A percentile compares a stretch with the other conserved stretches of the same genome.
Evolutionary conservation across 192 early-diverging fungal species (phyloP).

Genomic region (Lobosporangium transversale): DNA sequence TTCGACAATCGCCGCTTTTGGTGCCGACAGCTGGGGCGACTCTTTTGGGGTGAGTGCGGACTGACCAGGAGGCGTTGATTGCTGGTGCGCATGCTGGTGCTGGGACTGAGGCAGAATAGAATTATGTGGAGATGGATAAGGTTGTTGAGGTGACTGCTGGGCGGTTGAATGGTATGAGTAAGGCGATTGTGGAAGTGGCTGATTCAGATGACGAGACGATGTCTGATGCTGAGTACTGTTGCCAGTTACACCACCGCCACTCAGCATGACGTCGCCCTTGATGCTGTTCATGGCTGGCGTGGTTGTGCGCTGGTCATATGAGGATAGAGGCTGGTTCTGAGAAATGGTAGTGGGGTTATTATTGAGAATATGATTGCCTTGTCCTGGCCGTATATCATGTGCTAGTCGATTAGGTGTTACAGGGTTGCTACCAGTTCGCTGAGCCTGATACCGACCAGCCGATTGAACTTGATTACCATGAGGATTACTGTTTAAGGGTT

Average conservation of each 20-base stretch:
- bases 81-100: conserved; percentile 48
- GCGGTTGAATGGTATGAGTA: conserved; percentile 41
- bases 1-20: conserved; percentile 26
- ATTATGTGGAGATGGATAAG: conserved; percentile 39
- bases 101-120: conserved; percentile 42
- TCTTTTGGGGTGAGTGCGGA: conserved; percentile 48
- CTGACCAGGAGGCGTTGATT: conserved; percentile 37
- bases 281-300: conserved; percentile 30
- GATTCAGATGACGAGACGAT: conserved; percentile 26
- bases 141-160: conserved; percentile 50
- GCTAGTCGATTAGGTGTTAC: conserved; percentile 18
- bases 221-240: conserved; percentile 25
- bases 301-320: conserved; percentile 38
- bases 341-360: conserved; percentile 38
- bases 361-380: conserved; percentile 21
- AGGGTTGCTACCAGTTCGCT: conserved; percentile 24
- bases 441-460: conserved; percentile 28
- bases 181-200: conserved; percentile 36
- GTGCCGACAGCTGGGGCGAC: conserved; percentile 39
- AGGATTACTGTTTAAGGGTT: conserved; percentile 21
- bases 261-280: conserved; percentile 42
- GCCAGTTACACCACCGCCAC: conserved; percentile 20
- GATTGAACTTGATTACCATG: conserved; percentile 29
- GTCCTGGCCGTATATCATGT: conserved; percentile 28
- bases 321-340: conserved; percentile 34